phyloP scores from a whole-genome alignment of 1,284 basidiomycete genomes.

The Pascua sp. region DNA sequence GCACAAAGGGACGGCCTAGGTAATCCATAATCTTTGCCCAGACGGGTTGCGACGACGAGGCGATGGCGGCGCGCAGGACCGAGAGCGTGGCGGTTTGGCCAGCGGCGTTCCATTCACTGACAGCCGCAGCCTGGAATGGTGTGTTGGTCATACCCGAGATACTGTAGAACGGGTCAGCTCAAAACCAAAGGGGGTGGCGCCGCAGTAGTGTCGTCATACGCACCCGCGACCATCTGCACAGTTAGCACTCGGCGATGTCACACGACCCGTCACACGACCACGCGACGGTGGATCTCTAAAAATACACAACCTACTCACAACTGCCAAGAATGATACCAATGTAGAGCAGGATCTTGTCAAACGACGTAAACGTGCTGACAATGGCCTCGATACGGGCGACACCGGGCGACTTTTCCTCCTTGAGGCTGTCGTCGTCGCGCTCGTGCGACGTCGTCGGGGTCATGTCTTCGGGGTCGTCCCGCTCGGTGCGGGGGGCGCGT shows the following conservation, averaged over 20 bases:
- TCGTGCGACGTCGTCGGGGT: no score
- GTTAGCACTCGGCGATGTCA: background rate
- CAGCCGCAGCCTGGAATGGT: constrained; percentile 8
- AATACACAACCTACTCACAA: constrained; percentile 20
- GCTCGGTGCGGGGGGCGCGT: no score
- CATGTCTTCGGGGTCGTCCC: constrained; percentile 21
- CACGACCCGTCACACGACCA: background rate
- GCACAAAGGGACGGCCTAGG: constrained; percentile 56
- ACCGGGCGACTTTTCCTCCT: constrained; percentile 8
- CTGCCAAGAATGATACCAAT: constrained; percentile 45
- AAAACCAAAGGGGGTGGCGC: no score
- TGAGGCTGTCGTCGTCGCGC: no score
- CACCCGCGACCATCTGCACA: constrained; percentile 7
- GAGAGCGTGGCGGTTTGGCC: constrained; percentile 4
- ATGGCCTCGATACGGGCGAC: constrained; percentile 13
- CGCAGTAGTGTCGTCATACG: background rate
- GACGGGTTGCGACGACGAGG: constrained; percentile 69
- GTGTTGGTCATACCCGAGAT: background rate
- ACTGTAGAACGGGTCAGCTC: background rate
- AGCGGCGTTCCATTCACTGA: constrained; percentile 5
- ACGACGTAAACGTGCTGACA: constrained; percentile 1
- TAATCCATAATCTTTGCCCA: constrained; percentile 76
- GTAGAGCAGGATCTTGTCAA: constrained; percentile 27
- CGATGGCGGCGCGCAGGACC: constrained; percentile 47
- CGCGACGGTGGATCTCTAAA: no score